Conservation (phyloP, 257 asterid species). For the Salvia hispanica region DNA sequence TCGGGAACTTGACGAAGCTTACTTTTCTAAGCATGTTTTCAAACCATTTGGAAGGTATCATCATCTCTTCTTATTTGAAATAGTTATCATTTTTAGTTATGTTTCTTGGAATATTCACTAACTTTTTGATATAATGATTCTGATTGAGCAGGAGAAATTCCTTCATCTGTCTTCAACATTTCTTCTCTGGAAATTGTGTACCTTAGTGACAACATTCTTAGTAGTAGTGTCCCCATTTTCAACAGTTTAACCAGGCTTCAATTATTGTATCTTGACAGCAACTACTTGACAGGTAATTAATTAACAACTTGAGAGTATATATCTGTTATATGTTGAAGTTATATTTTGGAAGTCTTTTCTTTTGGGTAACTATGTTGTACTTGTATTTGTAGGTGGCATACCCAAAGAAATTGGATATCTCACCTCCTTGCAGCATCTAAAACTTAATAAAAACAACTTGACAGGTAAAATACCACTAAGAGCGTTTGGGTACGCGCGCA, state of each 20-base stretch:
- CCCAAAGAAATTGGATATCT: slow-evolving; percentile 10
- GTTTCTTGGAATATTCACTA: too few relatives aligned
- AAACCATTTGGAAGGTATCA: background rate
- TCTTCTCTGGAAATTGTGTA: background rate
- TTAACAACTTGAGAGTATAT: background rate
- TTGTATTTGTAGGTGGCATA: background rate
- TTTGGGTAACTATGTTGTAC: background rate
- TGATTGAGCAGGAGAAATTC: background rate
- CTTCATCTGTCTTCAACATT: background rate
- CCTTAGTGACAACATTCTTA: background rate
- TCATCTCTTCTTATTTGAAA: background rate
- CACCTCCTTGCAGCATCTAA: background rate
- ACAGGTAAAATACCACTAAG: background rate
- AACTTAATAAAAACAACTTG: background rate
- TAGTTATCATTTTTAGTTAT: background rate
- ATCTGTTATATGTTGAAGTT: too few relatives aligned
- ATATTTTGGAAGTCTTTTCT: background rate
- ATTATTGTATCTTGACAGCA: background rate
- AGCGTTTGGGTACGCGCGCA: too few relatives aligned
- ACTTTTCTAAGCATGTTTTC: background rate
- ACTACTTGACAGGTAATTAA: background rate
- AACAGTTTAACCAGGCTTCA: background rate
- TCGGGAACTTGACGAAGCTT: background rate
- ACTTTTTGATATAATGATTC: too few relatives aligned
- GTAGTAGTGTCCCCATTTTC: background rate